Evolutionary conservation across 129 eudicot genomes (phyloP), one percentile per base, ranked within the genome.

Genomic region (Ambrosia trifida): DNA sequence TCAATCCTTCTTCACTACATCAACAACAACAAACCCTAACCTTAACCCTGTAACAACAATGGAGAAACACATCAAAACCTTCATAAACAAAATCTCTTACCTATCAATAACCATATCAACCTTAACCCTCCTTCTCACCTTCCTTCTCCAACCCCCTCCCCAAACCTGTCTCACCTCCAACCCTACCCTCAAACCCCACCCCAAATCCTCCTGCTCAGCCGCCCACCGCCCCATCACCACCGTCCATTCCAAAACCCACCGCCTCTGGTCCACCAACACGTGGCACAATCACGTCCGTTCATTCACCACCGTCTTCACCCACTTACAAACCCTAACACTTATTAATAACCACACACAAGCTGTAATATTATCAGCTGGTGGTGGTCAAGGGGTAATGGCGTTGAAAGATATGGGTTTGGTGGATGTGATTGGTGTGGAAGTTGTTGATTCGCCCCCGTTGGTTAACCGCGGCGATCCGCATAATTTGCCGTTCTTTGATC

Each of bases 331-430:
- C 66, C 59, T 67, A 35, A 41, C 46, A 4, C 52, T 62, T 63
- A 40, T 90, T 50, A 41, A 67, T 7, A 94, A 90, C 72, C 63
- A 57, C 67, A 78, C 97, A 7, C 85, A 69, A 40, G 81, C 76
- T 5, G 74, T 94, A n/a, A 64, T 85, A 30, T 69, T 84, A 53
- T 85, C 96, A 19, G 96, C 97, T 17, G 96, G 99, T 5, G 89
- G 97, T 11, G 99, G 99, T 2, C 99, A 90, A 30, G 75, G 86
- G 16, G 93, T 90, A 0, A 61, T 72, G 91, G 88, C 97, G 5
- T 62, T 94, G 14, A 61, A 64, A 0, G 57, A 73, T 45, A 53
- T 90, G 57, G 97, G 99, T 9, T 63, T 94, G 8, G 66, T 17
- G 3, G 96, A 94, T 13, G 85, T 94, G 5, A 85, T 87, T 17